Conservation (phyloP, 2,329 filamentous ascomycete genomes). For the Paraphaeosphaeria minitans region DNA sequence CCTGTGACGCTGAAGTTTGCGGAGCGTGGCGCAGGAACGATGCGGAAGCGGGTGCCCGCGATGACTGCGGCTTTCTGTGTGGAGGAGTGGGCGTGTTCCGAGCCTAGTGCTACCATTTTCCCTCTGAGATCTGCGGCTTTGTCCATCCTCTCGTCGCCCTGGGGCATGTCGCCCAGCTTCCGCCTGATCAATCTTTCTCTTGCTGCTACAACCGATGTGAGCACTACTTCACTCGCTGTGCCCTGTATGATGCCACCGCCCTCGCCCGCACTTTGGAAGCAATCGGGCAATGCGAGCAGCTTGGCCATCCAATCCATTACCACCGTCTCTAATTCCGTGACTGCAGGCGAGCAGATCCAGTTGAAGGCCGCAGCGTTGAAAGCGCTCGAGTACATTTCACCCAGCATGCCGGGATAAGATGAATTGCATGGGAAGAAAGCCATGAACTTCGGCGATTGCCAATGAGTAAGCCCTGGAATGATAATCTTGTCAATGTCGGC, state of each 20-base stretch:
- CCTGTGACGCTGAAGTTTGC: conserved; percentile 75
- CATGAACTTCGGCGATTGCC: conserved; percentile 91
- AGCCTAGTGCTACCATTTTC: conserved; percentile 78
- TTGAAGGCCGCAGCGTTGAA: conserved; percentile 94
- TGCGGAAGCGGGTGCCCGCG: conserved; percentile 79
- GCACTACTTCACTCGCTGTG: conserved; percentile 83
- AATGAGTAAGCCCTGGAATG: conserved; percentile 90
- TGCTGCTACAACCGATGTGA: conserved; percentile 86
- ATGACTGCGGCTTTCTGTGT: conserved; percentile 88
- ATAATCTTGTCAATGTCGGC: conserved; percentile 84
- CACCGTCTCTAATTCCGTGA: conserved; percentile 91
- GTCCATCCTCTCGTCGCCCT: conserved; percentile 54
- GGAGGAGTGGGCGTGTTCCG: conserved; percentile 78
- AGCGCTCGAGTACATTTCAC: conserved; percentile 88
- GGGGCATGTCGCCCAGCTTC: conserved; percentile 28
- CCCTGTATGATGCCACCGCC: conserved; percentile 96
- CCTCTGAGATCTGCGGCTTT: conserved; percentile 69
- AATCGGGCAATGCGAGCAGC: conserved; percentile 72
- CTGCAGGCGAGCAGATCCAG: conserved; percentile 91
- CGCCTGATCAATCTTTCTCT: conserved; percentile 67
- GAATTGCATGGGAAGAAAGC: conserved; percentile 88
- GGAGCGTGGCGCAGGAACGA: conserved; percentile 66
- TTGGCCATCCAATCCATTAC: conserved; percentile 90
- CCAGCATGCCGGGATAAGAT: conserved; percentile 83
- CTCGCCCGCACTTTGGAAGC: conserved; percentile 73